phyloP scores from a whole-genome alignment of 2,329 filamentous ascomycete species.

The Calonectria naviculata region DNA sequence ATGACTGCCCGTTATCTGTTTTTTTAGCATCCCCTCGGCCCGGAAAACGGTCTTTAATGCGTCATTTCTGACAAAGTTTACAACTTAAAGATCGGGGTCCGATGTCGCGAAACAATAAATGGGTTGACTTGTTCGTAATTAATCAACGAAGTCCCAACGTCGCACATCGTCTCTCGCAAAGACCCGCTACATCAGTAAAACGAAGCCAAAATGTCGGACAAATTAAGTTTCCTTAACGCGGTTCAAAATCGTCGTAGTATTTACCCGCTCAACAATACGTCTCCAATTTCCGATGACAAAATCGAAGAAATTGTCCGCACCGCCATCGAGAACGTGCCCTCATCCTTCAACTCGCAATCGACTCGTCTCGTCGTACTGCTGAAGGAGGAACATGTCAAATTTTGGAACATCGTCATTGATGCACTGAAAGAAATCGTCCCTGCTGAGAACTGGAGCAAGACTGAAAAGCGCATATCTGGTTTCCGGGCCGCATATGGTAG shows the following conservation, averaged over 20 bases:
- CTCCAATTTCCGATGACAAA: conserved; percentile 57
- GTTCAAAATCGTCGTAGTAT: conserved; percentile 61
- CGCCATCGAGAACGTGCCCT: conserved; percentile 67
- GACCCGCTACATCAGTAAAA: too few relatives aligned
- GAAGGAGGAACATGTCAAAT: conserved; percentile 71
- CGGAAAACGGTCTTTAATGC: not conserved
- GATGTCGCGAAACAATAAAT: not conserved
- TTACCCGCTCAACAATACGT: conserved; percentile 59
- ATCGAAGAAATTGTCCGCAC: conserved; percentile 59
- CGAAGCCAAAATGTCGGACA: not conserved
- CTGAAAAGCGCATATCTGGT: not conserved
- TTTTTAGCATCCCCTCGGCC: not conserved
- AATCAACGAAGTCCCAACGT: not conserved
- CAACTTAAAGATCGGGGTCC: not conserved
- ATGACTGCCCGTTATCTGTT: not conserved
- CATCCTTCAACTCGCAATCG: conserved; percentile 77
- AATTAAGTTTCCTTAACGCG: conserved; percentile 25
- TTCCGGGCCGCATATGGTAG: conserved; percentile 68
- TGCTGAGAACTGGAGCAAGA: conserved; percentile 8
- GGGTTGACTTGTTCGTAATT: not conserved
- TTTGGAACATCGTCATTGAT: conserved; percentile 71
- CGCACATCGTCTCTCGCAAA: not conserved
- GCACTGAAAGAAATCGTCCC: conserved; percentile 64
- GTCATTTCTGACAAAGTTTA: conserved; percentile 4
- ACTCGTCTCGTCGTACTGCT: conserved; percentile 72